These are phyloP conservation scores for Lumnitzera littorea DNA, from an alignment of 345 rosid species.

Conservation along the genomic window DNA sequence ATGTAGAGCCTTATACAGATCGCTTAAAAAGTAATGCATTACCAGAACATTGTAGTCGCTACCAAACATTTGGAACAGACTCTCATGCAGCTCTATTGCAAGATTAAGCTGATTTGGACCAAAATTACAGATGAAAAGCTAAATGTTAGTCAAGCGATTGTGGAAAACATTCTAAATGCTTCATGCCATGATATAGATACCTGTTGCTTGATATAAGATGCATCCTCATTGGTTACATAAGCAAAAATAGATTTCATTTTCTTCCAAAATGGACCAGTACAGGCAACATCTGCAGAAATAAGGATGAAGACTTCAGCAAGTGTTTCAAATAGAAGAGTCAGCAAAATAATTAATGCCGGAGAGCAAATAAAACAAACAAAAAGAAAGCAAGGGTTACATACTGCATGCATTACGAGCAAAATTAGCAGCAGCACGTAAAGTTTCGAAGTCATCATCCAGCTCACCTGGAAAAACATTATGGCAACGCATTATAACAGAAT, in stretches of 20 bases:
- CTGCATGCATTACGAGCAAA: constrained; percentile 67
- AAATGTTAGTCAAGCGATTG: constrained; percentile 5
- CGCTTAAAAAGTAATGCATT: not conserved
- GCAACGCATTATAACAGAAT: not conserved
- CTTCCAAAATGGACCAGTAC: constrained; percentile 78
- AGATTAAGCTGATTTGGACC: constrained; percentile 46
- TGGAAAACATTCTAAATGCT: constrained; percentile 8
- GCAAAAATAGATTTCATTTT: constrained; percentile 71
- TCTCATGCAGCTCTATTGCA: constrained; percentile 64
- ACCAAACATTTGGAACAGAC: constrained; percentile 53
- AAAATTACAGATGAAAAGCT: constrained; percentile 11
- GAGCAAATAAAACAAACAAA: not conserved
- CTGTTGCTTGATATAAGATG: constrained; percentile 72
- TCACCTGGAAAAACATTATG: constrained; percentile 50
- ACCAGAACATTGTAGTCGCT: constrained; percentile 46
- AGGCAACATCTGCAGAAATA: constrained; percentile 52
- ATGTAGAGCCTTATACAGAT: not conserved
- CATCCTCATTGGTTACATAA: constrained; percentile 53
- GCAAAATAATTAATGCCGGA: too few species aligned
- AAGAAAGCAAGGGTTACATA: constrained; percentile 29
- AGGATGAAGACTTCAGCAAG: constrained; percentile 6
- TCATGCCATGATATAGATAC: constrained; percentile 21
- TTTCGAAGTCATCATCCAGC: constrained; percentile 80
- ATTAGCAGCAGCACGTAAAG: constrained; percentile 72
- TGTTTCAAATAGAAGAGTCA: not conserved